phyloP scores from a whole-genome alignment of 768 basidiomycete genomes.

The Naganishia vaughanmartiniae region DNA sequence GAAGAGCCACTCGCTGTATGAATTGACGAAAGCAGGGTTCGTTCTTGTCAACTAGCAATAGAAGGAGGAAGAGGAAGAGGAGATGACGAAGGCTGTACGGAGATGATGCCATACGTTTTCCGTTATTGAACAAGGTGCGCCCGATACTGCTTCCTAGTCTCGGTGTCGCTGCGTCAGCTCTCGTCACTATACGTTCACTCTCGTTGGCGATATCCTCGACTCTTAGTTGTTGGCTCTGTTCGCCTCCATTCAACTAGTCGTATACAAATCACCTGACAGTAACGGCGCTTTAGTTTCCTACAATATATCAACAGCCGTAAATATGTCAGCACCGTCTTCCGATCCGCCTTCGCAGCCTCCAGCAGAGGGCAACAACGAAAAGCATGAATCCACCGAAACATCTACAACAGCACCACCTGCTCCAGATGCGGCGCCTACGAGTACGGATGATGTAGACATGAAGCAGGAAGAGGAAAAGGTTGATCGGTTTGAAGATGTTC shows the following conservation, averaged over 20 bases:
- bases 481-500: constrained; percentile 88
- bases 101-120: background rate
- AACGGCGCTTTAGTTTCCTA: background rate
- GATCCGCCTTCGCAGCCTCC: constrained; percentile 29
- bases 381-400: background rate
- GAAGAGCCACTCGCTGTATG: no score
- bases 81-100: background rate
- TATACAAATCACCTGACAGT: background rate
- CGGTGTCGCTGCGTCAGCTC: constrained; percentile 24
- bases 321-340: constrained; percentile 24
- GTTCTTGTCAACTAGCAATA: background rate
- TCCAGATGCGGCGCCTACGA: constrained; percentile 22
- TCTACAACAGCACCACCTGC: constrained; percentile 22
- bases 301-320: background rate
- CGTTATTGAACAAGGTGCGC: background rate
- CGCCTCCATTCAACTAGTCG: background rate
- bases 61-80: no score
- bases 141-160: background rate
- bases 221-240: background rate
- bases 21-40: no score
- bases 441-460: constrained; percentile 41
- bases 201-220: background rate
- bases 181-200: constrained; percentile 8
- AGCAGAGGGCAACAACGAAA: background rate
- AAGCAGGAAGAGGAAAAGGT: constrained; percentile 41